These are phyloP conservation scores for Alternaria conjuncta DNA, from an alignment of 2,329 filamentous ascomycete genomes.

Conservation along the genomic window DNA sequence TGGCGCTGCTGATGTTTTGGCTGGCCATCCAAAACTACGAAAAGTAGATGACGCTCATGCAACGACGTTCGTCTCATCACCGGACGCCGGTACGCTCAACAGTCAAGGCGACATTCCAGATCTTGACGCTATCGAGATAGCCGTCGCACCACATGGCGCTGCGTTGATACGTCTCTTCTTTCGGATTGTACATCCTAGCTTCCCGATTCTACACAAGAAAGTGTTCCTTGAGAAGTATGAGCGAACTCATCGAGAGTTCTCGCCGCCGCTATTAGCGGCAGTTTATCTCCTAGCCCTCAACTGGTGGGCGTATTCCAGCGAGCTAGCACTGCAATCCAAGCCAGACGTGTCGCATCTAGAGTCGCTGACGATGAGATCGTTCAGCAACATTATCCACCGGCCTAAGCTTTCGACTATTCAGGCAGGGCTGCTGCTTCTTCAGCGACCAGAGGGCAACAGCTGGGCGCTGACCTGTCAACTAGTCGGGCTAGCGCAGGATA, in stretches of 20 bases:
- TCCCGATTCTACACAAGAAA: slow-evolving; percentile 66
- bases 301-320: slow-evolving; percentile 66
- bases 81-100: slow-evolving; percentile 36
- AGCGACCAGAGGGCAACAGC: slow-evolving; percentile 42
- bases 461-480: slow-evolving; percentile 46
- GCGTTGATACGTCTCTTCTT: slow-evolving; percentile 78
- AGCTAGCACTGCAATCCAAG: slow-evolving; percentile 55
- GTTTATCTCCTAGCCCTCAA: slow-evolving; percentile 68
- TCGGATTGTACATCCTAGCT: slow-evolving; percentile 64
- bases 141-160: slow-evolving; percentile 73
- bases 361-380: slow-evolving; percentile 45
- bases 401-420: slow-evolving; percentile 53
- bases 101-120: slow-evolving; percentile 53
- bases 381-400: slow-evolving; percentile 46
- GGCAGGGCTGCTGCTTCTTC: slow-evolving; percentile 48
- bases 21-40: slow-evolving; percentile 27
- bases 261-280: slow-evolving; percentile 64
- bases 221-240: slow-evolving; percentile 68
- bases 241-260: slow-evolving; percentile 64
- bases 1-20: slow-evolving; percentile 8
- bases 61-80: slow-evolving; percentile 35
- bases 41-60: slow-evolving; percentile 29
- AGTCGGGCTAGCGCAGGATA: slow-evolving; percentile 48
- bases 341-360: slow-evolving; percentile 49
- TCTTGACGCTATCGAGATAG: slow-evolving; percentile 71